Base-by-base conservation (phyloP, 1,139 yeast genomes). In the Tardiomyces blankii region DNA sequence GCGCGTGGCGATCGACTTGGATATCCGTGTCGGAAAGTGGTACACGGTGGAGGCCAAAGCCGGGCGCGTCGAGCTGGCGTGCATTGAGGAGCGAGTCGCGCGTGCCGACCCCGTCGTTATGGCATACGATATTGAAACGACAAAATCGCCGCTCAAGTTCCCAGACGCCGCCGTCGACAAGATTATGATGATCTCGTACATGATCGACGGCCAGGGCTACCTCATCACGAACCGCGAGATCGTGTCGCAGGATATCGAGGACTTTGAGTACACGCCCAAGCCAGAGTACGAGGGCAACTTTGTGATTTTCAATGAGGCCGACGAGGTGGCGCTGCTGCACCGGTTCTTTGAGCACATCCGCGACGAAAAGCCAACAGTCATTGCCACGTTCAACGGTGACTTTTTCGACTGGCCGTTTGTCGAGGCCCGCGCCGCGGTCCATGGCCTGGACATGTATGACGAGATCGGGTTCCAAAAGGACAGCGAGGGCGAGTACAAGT, bases 401-500 rank as follows among this genome's bases (percentile, higher is more conserved):
- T 88, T 88, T 60, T 93, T 93, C 66, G 99, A 93, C 72, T 93
- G 98, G 98, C 99, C 99, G 1, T 93, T 88, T 63, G 93, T 93
- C 5, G 98, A 89, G 55, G 80, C 84, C 14, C 73, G 99, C 60
- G 81, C 96, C 1, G 68, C 80, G 33, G 75, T 77, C 49, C 94
- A 91, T 62, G 96, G 87, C 21, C 62, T 93, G 53, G 82, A 85
- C 62, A 82, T 93, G 94, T 85, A 79, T 61, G 83, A 83, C 45
- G 97, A 91, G 63, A 91, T 91, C 56, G 99, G 99, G 1, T 93
- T 91, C 62, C 86, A 88, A 7, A 80, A 80, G 46, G 97, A 93
- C 62, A 54, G 53, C 35, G 97, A 89, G 57, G 96, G 86, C 38
- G 96, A 89, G 62, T 93, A 89, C 64, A 89, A 89, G 63, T 87